Base-by-base conservation (phyloP, 768 basidiomycete species). In the Boletus eberwhitei region DNA sequence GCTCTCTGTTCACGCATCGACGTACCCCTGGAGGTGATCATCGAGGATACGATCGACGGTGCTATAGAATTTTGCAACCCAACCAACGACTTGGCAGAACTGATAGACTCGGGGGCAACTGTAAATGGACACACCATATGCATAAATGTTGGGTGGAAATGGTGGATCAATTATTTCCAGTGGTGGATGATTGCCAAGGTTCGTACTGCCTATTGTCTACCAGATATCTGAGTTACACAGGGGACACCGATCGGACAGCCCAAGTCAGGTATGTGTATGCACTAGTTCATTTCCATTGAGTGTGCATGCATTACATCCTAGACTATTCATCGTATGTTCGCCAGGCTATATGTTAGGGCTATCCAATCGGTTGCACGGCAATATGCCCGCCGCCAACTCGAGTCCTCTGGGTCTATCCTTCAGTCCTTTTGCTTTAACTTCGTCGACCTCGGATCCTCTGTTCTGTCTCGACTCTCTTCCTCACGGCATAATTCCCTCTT, bases 61-160 rank as follows among this genome's bases (percentile, higher is more conserved):
- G 42, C 60, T 13, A 57, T 83, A 14, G 83, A 84, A 60, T 49
- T 82, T 42, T 71, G 79, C 57, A 66, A 80, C 54, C 65, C 73
- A 16, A 43, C 58, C 12, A 49, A 62, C 50, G 74, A 79, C 55
- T 62, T 83, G 13, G 55, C 57, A 3, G 57, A 71, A 22, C 67
- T 84, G 34, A 57, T 81, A 43, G 64, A 55, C 31, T 65, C 68
- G 4, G 66, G 69, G 5, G 55, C 70, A 32, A 57, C 50, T 21
- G 68, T 73, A 7, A 70, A 79, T 50, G 76, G 74, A n/a, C 74
- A 75, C 69, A 63, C 58, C 7, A 54, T 82, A 41, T 42, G 50
- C 41, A 37, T 81, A 34, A 50, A 48, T n/a, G 42, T 74, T 3
- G 73, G 72, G 45, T 59, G 59, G 56, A 59, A 38, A 17, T 74